Evolutionary conservation across 805 yeast species (phyloP), one percentile per base, ranked within the genome.

Genomic region (Metschnikowia cerradonensis): DNA sequence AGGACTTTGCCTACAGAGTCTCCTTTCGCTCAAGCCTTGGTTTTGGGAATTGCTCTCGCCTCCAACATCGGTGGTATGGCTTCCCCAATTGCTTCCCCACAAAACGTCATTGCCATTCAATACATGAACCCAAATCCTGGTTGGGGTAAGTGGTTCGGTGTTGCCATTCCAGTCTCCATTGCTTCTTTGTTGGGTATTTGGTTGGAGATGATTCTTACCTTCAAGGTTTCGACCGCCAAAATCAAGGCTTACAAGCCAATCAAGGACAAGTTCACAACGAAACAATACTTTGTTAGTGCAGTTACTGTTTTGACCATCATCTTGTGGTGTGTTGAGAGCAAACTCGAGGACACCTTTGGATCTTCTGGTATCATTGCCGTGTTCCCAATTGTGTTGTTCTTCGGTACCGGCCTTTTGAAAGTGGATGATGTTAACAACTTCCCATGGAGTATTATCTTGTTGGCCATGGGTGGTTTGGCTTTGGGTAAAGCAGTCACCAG

Each of bases 401-500:
- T 92, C 63, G 98, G 97, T 4, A 82, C 96, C 0, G 97, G 97
- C 0, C 69, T 91, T 17, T 72, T 92, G 52, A 82, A 87, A 7
- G 85, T 90, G 1, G 96, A 91, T 51, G 99, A 92, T 64, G 90
- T 92, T 68, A 92, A 94, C 69, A 92, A 90, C 66, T 92, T 92
- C 66, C 83, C 96, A 56, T 92, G 99, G 99, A 90, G 96, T 4
- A 94, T 92, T 60, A 94, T 94, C 8, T 82, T 92, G 41, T 76
- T 92, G 55, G 97, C 98, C 3, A 94, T 92, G 99, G 99, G 99
- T 32, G 99, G 99, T 54, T 81, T 92, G 47, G 96, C 97, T 0
- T 74, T 92, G 47, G 99, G 99, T 50, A 90, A 90, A 65, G 96
- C 96, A 0, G 98, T 92, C 1, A 83, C 96, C 1, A 84, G 94